Percentiles rank a stretch among this genome's conserved stretches.
These are phyloP conservation scores for Trichoderma simmonsii DNA, from an alignment of 2,329 filamentous ascomycete genomes.

Conservation along the genomic window DNA sequence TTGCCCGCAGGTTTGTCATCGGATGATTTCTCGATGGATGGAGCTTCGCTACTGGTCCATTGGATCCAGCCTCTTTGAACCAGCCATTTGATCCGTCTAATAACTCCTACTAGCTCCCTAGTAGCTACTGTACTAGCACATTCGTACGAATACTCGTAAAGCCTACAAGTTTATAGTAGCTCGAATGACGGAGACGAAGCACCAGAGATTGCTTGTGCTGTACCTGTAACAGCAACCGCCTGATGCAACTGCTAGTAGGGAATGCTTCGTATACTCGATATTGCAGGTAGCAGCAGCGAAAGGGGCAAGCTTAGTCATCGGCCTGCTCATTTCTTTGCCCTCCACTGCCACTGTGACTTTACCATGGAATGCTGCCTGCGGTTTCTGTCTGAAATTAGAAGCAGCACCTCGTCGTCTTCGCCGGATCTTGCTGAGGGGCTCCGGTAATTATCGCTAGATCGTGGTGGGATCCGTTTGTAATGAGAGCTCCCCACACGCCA, in stretches of 20 bases:
- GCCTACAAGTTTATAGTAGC: neutral
- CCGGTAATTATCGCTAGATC: conserved; percentile 13
- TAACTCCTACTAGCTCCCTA: neutral
- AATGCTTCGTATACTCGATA: neutral
- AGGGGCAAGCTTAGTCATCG: conserved; percentile 12
- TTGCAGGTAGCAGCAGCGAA: neutral
- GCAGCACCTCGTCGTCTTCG: neutral
- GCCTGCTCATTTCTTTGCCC: conserved; percentile 6
- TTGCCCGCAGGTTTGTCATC: neutral
- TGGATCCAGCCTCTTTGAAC: neutral
- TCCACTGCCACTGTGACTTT: conserved; percentile 14
- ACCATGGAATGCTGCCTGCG: neutral
- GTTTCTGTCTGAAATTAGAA: conserved; percentile 5
- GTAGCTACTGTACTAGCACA: neutral
- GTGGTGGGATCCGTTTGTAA: neutral
- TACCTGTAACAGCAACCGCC: neutral
- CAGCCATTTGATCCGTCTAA: neutral
- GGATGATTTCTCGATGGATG: neutral
- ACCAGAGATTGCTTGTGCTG: neutral
- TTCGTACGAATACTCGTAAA: neutral
- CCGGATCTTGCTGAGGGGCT: conserved; percentile 12
- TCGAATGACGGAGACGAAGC: neutral
- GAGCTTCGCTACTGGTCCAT: neutral
- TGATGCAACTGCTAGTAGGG: neutral
- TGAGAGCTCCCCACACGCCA: conserved; percentile 9